Base-by-base conservation (phyloP, 768 basidiomycete species). In the Lentinula aciculospora region DNA sequence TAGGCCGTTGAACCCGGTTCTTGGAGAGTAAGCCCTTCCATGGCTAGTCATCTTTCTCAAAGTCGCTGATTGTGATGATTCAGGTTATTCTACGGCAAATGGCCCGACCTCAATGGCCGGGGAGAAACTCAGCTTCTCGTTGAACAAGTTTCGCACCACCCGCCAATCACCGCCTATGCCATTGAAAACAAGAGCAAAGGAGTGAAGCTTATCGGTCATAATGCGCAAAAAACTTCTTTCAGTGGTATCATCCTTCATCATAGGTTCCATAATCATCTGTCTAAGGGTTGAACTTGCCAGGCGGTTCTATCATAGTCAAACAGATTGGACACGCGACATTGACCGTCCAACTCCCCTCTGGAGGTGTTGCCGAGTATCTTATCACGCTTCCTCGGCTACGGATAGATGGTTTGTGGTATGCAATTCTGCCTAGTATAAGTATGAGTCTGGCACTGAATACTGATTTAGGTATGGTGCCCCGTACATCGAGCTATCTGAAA, bases 91-190 rank as follows among this genome's bases (percentile, higher is more conserved):
- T 94, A 92, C 60, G 94, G 94, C 36, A 71, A 77, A 59, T 98
- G 94, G 94, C 90, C 94, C 2, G 84, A 88, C 68, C 69, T 74
- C 50, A 75, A 80, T 59, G 82, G 82, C 3, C 85, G 88, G 36
- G 94, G 93, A n/a, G 76, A 85, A 68, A 95, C 92, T 3, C 78
- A 80, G 39, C 81, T 98, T 29, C 82, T 89, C 39, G 93, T 95
- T 3, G 94, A 98, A 72, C 94, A 98, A 68, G 96, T 98, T 47
- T 98, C 96, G 21, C 96, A 99, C 67, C 96, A 99, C 67, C 89
- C 90, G 1, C 88, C 90, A 7, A 86, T 92, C 64, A 92, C 91
- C 42, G 92, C 86, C 23, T 96, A 94, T 72, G 80, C 84, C 69
- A 92, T 98, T 63, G 82, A 86, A 73, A 98, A 98, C 76, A 72